Percentiles rank a stretch among this genome's conserved stretches.
These are phyloP conservation scores for Phytophthora foliorum DNA, from an alignment of 352 stramenopile genomes.

Conservation along the genomic window DNA sequence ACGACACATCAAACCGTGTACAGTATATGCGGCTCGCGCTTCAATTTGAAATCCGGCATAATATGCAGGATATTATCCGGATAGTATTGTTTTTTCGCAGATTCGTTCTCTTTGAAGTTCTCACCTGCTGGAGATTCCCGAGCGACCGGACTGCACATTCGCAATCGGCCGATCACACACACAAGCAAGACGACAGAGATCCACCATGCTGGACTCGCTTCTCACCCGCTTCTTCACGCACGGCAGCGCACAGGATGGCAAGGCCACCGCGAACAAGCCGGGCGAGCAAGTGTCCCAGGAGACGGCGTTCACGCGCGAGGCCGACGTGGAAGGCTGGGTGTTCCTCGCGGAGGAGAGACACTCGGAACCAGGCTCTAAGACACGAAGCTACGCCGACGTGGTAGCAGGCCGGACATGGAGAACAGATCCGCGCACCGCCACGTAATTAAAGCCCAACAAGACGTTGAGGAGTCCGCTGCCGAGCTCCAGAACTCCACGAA, in stretches of 20 bases:
- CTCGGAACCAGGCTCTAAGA: slow-evolving; percentile 26
- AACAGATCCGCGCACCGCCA: neutral
- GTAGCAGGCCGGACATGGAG: slow-evolving; percentile 41
- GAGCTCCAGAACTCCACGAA: neutral
- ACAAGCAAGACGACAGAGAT: slow-evolving; percentile 3
- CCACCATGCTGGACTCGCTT: slow-evolving; percentile 47
- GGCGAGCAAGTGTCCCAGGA: slow-evolving; percentile 36
- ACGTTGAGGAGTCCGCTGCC: neutral
- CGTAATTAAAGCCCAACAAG: neutral
- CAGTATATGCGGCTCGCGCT: no score
- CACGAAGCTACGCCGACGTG: slow-evolving; percentile 57
- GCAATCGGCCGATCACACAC: slow-evolving; percentile 19
- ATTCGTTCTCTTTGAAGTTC: slow-evolving; percentile 22
- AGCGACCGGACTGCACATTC: slow-evolving; percentile 8
- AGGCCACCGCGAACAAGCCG: slow-evolving; percentile 7
- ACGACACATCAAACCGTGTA: no score
- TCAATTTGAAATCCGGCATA: no score
- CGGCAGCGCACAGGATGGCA: slow-evolving; percentile 18
- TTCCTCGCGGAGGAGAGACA: slow-evolving; percentile 48
- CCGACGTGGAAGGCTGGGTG: slow-evolving; percentile 60
- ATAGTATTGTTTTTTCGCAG: neutral
- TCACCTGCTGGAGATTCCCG: slow-evolving; percentile 12
- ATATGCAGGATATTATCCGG: no score
- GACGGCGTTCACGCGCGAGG: slow-evolving; percentile 45
- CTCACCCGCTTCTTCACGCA: slow-evolving; percentile 47